Conservation (phyloP, 257 asterid genomes). For the Gynochthodes officinalis region DNA sequence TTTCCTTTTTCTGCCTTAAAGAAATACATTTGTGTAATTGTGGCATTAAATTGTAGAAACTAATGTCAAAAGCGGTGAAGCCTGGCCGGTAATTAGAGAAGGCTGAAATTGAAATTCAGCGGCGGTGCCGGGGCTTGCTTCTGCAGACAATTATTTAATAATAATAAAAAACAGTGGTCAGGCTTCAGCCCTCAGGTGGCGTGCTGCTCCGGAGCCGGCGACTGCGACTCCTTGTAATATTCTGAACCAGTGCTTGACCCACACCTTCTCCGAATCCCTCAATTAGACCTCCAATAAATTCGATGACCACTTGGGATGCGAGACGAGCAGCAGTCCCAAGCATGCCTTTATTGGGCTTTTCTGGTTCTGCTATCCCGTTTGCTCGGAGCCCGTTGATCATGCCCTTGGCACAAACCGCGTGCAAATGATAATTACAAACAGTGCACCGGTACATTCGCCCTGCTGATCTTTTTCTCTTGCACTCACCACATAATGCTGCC, state of each 20-base stretch:
- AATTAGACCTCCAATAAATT: constrained; percentile 65
- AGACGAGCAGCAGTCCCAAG: constrained; percentile 63
- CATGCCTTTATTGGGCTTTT: constrained; percentile 42
- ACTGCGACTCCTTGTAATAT: constrained; percentile 46
- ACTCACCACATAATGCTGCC: constrained; percentile 36
- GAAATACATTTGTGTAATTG: neutral
- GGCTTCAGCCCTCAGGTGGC: neutral
- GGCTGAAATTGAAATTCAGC: no score
- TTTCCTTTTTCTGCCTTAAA: no score
- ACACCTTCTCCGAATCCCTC: constrained; percentile 83
- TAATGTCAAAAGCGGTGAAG: neutral
- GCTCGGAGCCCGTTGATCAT: constrained; percentile 62
- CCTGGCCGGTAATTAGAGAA: no score
- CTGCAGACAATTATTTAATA: no score
- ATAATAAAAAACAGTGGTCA: no score
- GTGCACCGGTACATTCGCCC: constrained; percentile 61
- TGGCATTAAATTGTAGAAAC: neutral
- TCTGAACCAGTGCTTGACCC: constrained; percentile 57
- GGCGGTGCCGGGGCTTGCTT: no score
- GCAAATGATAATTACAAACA: constrained; percentile 62
- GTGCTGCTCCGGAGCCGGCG: neutral
- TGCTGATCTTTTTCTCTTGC: constrained; percentile 56
- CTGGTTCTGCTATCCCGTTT: constrained; percentile 51
- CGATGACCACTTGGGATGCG: constrained; percentile 69
- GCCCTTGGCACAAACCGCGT: constrained; percentile 69